Evolutionary conservation across 768 basidiomycete species (phyloP).

Genomic region (Leccinum variicolor): DNA sequence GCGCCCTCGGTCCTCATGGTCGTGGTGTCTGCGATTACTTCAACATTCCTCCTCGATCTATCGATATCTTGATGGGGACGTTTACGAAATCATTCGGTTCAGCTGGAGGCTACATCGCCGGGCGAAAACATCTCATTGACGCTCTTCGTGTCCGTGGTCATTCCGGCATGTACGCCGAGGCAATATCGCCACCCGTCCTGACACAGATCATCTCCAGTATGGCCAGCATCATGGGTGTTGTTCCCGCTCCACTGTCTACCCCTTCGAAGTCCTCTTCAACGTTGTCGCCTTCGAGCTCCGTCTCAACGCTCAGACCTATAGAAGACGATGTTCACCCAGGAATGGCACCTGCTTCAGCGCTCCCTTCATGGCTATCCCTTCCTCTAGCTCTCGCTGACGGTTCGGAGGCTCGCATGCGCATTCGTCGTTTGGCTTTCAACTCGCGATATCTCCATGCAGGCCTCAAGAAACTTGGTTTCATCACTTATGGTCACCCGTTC

Average conservation of each 20-base stretch:
- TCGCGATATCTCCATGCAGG: constrained; percentile 86
- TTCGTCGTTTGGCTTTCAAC: constrained; percentile 93
- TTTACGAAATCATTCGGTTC: constrained; percentile 96
- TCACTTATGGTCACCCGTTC: constrained; percentile 88
- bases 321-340: constrained; percentile 61
- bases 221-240: constrained; percentile 94
- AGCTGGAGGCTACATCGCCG: constrained; percentile 93
- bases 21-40: constrained; percentile 97
- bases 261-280: constrained; percentile 24
- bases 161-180: constrained; percentile 82
- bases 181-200: constrained; percentile 87
- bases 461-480: constrained; percentile 90
- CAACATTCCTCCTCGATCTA: constrained; percentile 67
- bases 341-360: constrained; percentile 56
- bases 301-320: constrained; percentile 25
- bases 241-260: constrained; percentile 30
- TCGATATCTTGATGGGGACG: constrained; percentile 98
- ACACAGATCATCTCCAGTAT: constrained; percentile 90
- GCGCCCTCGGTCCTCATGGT: constrained; percentile 90
- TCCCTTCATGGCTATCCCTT: constrained; percentile 80
- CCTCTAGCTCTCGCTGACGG: constrained; percentile 75
- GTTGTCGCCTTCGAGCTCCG: constrained; percentile 31
- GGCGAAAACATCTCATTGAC: constrained; percentile 76
- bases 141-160: constrained; percentile 78
- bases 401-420: constrained; percentile 74